Evolutionary conservation across 164 flowering plant species (phyloP).

Genomic region (Stephania japonica): DNA sequence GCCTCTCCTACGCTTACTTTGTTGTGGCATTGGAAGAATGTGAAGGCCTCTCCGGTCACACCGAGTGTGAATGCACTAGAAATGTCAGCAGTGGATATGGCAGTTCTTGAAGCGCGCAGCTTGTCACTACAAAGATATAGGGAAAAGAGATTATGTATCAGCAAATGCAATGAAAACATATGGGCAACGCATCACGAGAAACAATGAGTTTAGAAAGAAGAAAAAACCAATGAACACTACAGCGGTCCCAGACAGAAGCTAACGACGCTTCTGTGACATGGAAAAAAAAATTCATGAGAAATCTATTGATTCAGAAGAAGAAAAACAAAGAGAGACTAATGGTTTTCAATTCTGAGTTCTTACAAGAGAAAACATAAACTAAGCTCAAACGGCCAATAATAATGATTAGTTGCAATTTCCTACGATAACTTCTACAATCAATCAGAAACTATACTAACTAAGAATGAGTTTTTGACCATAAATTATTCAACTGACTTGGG

Average conservation of each 20-base stretch:
- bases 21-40: constrained; percentile 79
- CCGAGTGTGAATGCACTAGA: constrained; percentile 70
- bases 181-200: background rate
- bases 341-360: background rate
- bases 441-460: too few relatives aligned
- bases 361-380: background rate
- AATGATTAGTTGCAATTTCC: background rate
- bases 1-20: constrained; percentile 70
- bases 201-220: too few relatives aligned
- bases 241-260: too few relatives aligned
- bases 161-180: background rate
- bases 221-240: too few relatives aligned
- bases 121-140: constrained; percentile 54
- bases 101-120: constrained; percentile 74
- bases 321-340: background rate
- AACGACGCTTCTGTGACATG: background rate
- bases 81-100: constrained; percentile 70
- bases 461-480: too few relatives aligned
- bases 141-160: background rate
- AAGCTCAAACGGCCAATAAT: background rate
- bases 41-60: constrained; percentile 59
- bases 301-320: background rate
- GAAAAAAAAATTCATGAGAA: background rate
- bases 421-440: background rate
- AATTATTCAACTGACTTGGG: too few relatives aligned